These are phyloP conservation scores for Pochonia chlamydosporia DNA, from an alignment of 2,329 filamentous ascomycete species.

Conservation along the genomic window DNA sequence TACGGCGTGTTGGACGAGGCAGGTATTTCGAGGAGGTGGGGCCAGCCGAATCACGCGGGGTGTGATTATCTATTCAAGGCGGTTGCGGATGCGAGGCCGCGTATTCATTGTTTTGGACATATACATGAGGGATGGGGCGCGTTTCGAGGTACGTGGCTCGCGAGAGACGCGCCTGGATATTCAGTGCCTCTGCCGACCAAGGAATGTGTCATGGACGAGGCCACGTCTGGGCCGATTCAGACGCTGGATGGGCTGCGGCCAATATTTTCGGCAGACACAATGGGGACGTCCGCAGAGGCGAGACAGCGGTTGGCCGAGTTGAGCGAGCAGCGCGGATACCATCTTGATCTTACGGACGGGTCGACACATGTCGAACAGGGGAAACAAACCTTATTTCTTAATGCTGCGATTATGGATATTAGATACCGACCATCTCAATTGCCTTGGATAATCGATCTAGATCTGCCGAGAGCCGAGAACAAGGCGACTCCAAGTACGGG, in stretches of 20 bases:
- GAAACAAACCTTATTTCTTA: conserved; percentile 52
- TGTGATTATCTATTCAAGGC: conserved; percentile 40
- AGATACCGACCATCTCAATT: conserved; percentile 36
- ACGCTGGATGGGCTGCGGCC: conserved; percentile 22
- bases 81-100: conserved; percentile 35
- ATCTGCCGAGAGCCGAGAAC: conserved; percentile 24
- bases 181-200: conserved; percentile 10
- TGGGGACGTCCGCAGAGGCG: conserved; percentile 8
- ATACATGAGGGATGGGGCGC: conserved; percentile 57
- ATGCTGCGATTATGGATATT: conserved; percentile 48
- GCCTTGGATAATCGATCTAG: conserved; percentile 48
- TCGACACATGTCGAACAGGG: conserved; percentile 26
- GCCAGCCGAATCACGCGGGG: conserved; percentile 28
- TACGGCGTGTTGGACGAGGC: conserved; percentile 41
- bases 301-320: conserved; percentile 13
- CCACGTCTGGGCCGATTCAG: conserved; percentile 26
- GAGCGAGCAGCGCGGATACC: conserved; percentile 22
- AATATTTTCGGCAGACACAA: conserved; percentile 14
- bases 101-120: conserved; percentile 52
- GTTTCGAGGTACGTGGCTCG: conserved; percentile 45
- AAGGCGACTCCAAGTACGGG: no score
- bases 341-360: conserved; percentile 32
- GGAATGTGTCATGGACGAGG: conserved; percentile 34
- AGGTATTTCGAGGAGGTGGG: conserved; percentile 5
- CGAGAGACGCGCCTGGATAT: conserved; percentile 2